Evolutionary conservation across 768 basidiomycete genomes (phyloP).

Genomic region (Leccinellum rugosiceps): DNA sequence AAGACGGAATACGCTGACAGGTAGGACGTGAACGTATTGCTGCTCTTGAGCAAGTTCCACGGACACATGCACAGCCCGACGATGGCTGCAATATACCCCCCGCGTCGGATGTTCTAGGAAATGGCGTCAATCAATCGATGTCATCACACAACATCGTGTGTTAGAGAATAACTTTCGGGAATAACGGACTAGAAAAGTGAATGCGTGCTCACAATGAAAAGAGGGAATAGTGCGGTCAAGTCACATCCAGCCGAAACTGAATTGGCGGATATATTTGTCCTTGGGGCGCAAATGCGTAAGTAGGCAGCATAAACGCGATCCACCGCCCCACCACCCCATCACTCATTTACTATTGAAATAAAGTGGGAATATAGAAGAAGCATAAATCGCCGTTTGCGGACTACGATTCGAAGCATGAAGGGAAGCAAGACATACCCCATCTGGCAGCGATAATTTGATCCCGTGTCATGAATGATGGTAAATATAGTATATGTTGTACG

Average conservation of each 20-base stretch:
- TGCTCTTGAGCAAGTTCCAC: slow-evolving; percentile 72
- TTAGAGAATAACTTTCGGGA: background rate
- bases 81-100: slow-evolving; percentile 79
- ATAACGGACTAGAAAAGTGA: background rate
- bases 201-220: slow-evolving; percentile 56
- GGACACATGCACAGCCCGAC: slow-evolving; percentile 75
- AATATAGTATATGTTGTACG: slow-evolving; percentile 3
- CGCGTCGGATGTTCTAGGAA: slow-evolving; percentile 72
- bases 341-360: background rate
- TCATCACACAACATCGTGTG: background rate
- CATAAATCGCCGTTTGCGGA: slow-evolving; percentile 18
- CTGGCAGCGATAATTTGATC: slow-evolving; percentile 9
- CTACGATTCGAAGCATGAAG: background rate
- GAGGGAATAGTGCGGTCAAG: slow-evolving; percentile 72
- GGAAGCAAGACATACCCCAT: slow-evolving; percentile 24
- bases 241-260: slow-evolving; percentile 82
- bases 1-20: slow-evolving; percentile 81
- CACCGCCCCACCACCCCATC: slow-evolving; percentile 7
- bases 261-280: slow-evolving; percentile 81
- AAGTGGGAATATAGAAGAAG: background rate
- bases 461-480: background rate
- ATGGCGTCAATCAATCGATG: slow-evolving; percentile 1
- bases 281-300: slow-evolving; percentile 22
- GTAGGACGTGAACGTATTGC: slow-evolving; percentile 77
- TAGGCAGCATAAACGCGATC: background rate